A percentile compares a stretch with the other conserved stretches of the same genome.
phyloP scores from a whole-genome alignment of 768 basidiomycete genomes.

The Scleroderma citrinum region DNA sequence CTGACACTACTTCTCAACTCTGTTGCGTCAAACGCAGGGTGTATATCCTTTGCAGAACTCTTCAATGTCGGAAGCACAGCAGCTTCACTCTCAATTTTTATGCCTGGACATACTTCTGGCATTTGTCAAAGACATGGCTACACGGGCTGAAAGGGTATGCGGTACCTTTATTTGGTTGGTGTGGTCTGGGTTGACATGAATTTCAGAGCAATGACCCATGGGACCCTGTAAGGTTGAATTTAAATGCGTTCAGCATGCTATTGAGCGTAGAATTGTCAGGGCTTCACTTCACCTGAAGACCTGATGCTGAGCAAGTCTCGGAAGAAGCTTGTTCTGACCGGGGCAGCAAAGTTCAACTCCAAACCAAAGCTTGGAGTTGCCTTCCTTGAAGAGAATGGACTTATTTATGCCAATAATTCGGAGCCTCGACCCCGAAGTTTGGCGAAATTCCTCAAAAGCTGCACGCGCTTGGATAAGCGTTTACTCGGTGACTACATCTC shows the following conservation, averaged over 20 bases:
- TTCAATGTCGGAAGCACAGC: constrained; percentile 54
- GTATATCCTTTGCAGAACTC: constrained; percentile 68
- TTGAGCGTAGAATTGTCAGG: constrained; percentile 31
- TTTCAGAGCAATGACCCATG: constrained; percentile 46
- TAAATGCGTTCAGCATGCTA: background rate
- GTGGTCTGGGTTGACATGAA: constrained; percentile 6
- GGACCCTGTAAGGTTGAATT: constrained; percentile 47
- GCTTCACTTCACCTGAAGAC: constrained; percentile 48
- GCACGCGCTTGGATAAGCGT: constrained; percentile 85
- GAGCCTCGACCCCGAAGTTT: constrained; percentile 61
- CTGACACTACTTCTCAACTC: constrained; percentile 2
- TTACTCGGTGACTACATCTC: constrained; percentile 91
- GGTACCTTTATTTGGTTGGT: background rate
- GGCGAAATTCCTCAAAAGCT: constrained; percentile 81
- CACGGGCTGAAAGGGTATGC: constrained; percentile 48
- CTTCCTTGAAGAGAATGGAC: constrained; percentile 88
- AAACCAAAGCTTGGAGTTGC: constrained; percentile 90
- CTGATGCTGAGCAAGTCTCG: constrained; percentile 69
- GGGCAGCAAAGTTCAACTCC: constrained; percentile 81
- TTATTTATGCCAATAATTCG: constrained; percentile 69
- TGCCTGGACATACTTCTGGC: constrained; percentile 84
- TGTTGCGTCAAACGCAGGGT: constrained; percentile 41
- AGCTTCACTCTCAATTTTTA: constrained; percentile 75
- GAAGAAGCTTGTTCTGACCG: constrained; percentile 81
- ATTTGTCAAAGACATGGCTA: constrained; percentile 85